Percentiles rank a stretch among this genome's conserved stretches.
Conservation (phyloP, 306 rosid species). For the Castanea mollissima region DNA sequence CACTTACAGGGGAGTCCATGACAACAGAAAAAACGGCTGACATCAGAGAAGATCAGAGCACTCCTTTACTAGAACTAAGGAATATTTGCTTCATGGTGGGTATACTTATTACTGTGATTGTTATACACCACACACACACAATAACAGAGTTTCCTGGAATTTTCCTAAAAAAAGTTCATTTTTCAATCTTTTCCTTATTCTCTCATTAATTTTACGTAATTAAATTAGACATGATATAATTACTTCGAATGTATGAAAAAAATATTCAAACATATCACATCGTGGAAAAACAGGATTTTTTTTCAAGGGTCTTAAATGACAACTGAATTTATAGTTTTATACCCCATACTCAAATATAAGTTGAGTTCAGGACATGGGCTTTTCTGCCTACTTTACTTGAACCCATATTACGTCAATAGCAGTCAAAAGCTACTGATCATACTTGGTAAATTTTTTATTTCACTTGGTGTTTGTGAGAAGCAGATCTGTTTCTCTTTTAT, state of each 20-base stretch:
- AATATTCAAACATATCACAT: neutral
- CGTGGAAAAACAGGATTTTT: neutral
- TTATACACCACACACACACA: neutral
- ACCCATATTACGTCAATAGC: neutral
- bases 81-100: slow-evolving; percentile 84
- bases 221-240: neutral
- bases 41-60: slow-evolving; percentile 52
- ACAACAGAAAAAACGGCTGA: slow-evolving; percentile 64
- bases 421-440: neutral
- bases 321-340: neutral
- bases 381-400: neutral
- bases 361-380: neutral
- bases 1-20: slow-evolving; percentile 83
- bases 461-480: neutral
- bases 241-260: neutral
- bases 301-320: neutral
- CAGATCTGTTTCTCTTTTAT: neutral
- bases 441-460: neutral
- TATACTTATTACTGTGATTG: slow-evolving; percentile 6
- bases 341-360: neutral
- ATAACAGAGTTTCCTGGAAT: neutral
- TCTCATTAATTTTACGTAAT: neutral
- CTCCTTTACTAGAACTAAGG: slow-evolving; percentile 68
- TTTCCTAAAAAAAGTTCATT: neutral
- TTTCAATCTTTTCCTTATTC: neutral